Base-by-base conservation (phyloP, 2,329 filamentous ascomycete genomes). In the Fusarium sp. region DNA sequence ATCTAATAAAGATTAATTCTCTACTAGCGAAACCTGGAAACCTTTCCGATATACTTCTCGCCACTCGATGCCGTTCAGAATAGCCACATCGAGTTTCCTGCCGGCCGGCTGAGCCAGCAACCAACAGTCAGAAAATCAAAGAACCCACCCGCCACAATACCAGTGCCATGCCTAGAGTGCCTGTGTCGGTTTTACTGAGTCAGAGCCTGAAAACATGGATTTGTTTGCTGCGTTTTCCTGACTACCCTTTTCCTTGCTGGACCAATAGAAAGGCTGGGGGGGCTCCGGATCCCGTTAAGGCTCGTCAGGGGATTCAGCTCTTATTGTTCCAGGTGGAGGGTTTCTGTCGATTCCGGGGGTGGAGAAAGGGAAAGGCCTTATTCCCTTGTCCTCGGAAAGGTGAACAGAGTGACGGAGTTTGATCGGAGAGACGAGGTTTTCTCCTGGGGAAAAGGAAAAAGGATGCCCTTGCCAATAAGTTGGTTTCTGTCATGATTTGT, bases 311-410 rank as follows among this genome's bases (percentile, higher is more conserved):
- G 47, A 32, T 10, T 40, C 49, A 56, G 59, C 21, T 55, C 41
- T 18, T 32, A 20, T 27, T 12, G n/a, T 40, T 34, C 23, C 13
- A 46, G 30, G 4, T 16, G 23, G 43, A 58, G 48, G 49, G 49
- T 66, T 41, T 62, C 21, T 50, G 27, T 51, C 47, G 32, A 28
- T 66, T 56, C 40, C 18, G 51, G 55, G 42, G 32, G 50, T 62
- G 51, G 61, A 30, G 37, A 45, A 34, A 32, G 37, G 42, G 20
- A 30, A 43, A 41, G 50, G 28, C 43, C 30, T 45, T 51, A 49
- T 46, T 50, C 23, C 23, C 20, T 16, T 23, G 41, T 43, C 20
- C 21, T 23, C 21, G 10, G 41, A 43, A 43, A 43, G 41, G 21
- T 43, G 21, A 43, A 23, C 11, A 16, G 16, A 16, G 21, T 16